A percentile compares a stretch with the other conserved stretches of the same genome.
Evolutionary conservation across 2,329 filamentous ascomycete species (phyloP).

Genomic region (Fusarium sterilihyphosum): DNA sequence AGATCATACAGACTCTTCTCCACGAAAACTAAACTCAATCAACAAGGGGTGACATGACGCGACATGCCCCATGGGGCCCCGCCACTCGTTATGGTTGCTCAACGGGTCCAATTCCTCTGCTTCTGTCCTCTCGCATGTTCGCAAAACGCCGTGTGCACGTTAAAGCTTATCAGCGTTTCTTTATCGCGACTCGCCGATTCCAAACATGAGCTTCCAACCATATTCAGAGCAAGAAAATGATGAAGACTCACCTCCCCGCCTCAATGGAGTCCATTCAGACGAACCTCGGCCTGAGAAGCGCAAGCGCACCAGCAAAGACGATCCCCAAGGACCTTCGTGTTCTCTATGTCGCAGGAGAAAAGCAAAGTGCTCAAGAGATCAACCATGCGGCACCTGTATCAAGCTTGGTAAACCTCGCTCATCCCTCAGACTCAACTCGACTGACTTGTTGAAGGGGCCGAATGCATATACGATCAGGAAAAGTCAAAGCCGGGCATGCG

Average conservation of each 20-base stretch:
- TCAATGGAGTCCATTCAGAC: neutral
- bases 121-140: neutral
- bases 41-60: neutral
- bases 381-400: neutral
- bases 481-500: conserved; percentile 48
- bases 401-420: neutral
- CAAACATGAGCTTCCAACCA: neutral
- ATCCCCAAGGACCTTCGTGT: neutral
- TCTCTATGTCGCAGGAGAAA: neutral
- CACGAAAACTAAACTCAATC: neutral
- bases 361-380: neutral
- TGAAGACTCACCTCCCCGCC: neutral
- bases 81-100: neutral
- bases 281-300: neutral
- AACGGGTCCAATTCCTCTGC: neutral
- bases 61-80: neutral
- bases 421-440: too few relatives aligned
- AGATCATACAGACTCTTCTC: neutral
- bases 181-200: neutral
- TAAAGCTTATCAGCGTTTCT: neutral
- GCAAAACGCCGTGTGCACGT: neutral
- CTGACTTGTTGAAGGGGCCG: conserved; percentile 19
- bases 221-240: neutral
- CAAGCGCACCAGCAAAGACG: neutral
- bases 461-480: conserved; percentile 49